Evolutionary conservation across 2,329 filamentous ascomycete genomes (phyloP), one percentile per base, ranked within the genome.

Genomic region (Sporothrix variecibatus): DNA sequence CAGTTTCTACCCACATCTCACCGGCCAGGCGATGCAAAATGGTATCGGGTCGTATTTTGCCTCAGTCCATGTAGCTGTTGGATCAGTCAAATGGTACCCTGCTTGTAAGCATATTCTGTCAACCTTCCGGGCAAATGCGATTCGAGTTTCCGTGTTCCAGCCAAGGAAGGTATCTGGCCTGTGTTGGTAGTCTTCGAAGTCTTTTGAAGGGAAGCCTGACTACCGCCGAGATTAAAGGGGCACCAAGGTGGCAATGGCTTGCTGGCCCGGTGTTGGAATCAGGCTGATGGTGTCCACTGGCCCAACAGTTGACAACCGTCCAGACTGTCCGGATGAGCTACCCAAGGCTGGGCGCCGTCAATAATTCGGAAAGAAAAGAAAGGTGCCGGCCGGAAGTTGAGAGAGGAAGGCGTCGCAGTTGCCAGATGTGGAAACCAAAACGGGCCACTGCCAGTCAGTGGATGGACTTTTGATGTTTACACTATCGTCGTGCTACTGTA

Each of bases 191-290:
- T 20, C 23, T 58, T 28, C 12, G 9, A 58, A 28, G 20, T 12
- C 31, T 49, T 40, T 62, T 40, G 56, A 43, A 26, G 38, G 38
- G 12, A 28, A 38, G 62, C 40, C 11, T n/a, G 38, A 17, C 38
- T 20, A 17, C 38, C 62, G 26, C 68, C 40, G 56, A 71, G 38
- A 71, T 71, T 71, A 71, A 60, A 62, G 69, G 69, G 69, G 69
- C 17, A n/a, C 11, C 23, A 56, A 38, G n/a, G 51, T 43, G 34
- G 68, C 65, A 58, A 71, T 58, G 51, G 15, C 28, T 43, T 40
- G 67, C 34, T 53, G 34, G 23, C n/a, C 51, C 34, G 34, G 53
- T 49, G 38, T 28, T 56, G 28, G 31, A 56, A 71, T 71, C 49
- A 58, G 49, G 51, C 38, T 71, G 38, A 49, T 71, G 56, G 51